Evolutionary conservation across 371 early-diverging fungal species (phyloP).

Genomic region (Mortierella sp.): DNA sequence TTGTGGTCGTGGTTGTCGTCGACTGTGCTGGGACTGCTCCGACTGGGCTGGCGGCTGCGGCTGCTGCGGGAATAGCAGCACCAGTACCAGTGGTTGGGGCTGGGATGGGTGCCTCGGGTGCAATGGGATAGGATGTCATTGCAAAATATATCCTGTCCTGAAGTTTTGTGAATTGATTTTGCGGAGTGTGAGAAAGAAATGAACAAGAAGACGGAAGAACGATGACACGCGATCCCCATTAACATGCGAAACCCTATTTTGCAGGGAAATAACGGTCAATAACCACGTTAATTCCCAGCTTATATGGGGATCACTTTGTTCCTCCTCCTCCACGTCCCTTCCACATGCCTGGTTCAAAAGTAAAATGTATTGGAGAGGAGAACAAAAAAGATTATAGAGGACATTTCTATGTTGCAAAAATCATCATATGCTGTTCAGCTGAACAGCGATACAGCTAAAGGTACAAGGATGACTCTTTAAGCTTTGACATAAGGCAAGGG

Average conservation of each 20-base stretch:
- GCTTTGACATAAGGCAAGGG: constrained; percentile 23
- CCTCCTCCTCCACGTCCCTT: too few species aligned
- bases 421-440: neutral
- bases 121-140: neutral
- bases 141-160: too few species aligned
- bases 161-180: too few species aligned
- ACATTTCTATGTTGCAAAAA: neutral
- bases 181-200: neutral
- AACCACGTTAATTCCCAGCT: neutral
- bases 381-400: neutral
- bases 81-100: neutral
- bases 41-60: neutral
- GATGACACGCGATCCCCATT: neutral
- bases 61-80: neutral
- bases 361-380: neutral
- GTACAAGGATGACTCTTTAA: neutral
- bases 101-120: neutral
- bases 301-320: too few species aligned
- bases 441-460: too few species aligned
- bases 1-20: neutral
- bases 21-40: neutral
- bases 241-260: neutral
- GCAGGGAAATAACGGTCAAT: neutral
- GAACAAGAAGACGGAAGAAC: neutral
- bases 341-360: too few species aligned